Evolutionary conservation across 2,329 filamentous ascomycete species (phyloP), one percentile per base, ranked within the genome.

Genomic region (Blastomyces gilchristii): DNA sequence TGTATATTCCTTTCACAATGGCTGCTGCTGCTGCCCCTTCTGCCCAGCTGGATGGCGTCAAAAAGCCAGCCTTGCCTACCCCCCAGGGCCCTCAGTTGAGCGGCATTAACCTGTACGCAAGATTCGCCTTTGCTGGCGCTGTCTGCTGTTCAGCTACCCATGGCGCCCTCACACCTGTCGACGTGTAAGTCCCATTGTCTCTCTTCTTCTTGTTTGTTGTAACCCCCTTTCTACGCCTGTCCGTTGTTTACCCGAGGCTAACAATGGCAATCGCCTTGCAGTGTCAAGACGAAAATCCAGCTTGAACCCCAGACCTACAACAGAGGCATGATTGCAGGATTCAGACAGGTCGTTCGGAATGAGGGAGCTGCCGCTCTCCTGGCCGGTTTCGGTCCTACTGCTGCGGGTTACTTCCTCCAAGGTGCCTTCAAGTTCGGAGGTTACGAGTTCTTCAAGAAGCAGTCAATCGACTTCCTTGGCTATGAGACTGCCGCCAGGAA

Each of bases 81-180:
- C 61, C 64, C 34, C 58, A 63, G 34, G 62, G 62, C n/a, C 61
- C 65, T 28, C 62, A 64, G 53, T 56, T 66, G 64, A 66, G 62
- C 70, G 85, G 87, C 67, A 58, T 91, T 70, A 81, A 78, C 65
- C 90, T 99, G 72, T 97, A 97, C 87, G 90, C 90, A 73, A 87
- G 91, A 80, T 97, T 97, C 83, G 93, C 94, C 81, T 89, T 99
- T 74, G 92, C 94, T 73, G 94, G 94, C 81, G 94, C 94, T 73
- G 82, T 97, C 83, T 97, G 94, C 87, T 99, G 94, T 81, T 94
- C 92, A 72, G 82, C 97, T 81, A 99, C 94, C 76, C 94, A 99
- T 86, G 94, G 93, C 80, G 89, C 85, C 75, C 87, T 97, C 73
- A 99, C 94, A 71, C 94, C 94, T 76, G 91, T 99, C 79, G 94